phyloP scores from a whole-genome alignment of 495 filamentous ascomycete genomes.

The Tuber microsphaerosporum region DNA sequence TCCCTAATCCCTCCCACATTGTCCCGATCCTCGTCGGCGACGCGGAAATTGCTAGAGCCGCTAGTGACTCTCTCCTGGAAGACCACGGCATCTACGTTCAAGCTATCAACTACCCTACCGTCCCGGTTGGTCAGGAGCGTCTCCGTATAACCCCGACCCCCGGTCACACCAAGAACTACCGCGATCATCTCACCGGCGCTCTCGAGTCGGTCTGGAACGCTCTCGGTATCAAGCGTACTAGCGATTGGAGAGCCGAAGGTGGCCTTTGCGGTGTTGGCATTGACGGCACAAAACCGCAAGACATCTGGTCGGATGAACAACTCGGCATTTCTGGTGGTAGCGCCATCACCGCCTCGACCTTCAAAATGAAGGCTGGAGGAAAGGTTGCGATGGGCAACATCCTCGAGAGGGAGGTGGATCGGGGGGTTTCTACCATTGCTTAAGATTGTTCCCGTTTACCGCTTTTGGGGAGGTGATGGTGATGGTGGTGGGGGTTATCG shows the following conservation, averaged over 20 bases:
- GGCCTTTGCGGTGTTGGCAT: constrained; percentile 91
- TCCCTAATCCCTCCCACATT: constrained; percentile 95
- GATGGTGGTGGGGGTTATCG: background rate
- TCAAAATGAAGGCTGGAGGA: constrained; percentile 49
- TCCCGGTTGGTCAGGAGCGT: constrained; percentile 90
- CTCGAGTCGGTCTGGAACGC: constrained; percentile 79
- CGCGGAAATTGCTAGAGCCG: constrained; percentile 84
- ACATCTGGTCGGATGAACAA: constrained; percentile 83
- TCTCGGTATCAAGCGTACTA: constrained; percentile 81
- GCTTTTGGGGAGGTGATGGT: background rate
- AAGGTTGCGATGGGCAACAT: constrained; percentile 42
- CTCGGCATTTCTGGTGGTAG: constrained; percentile 56
- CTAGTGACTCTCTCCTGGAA: constrained; percentile 78
- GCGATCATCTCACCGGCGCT: constrained; percentile 76
- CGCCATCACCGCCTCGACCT: constrained; percentile 32
- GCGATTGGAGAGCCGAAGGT: constrained; percentile 81
- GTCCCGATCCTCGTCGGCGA: constrained; percentile 89
- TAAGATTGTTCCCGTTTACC: constrained; percentile 29
- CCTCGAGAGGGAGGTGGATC: constrained; percentile 44
- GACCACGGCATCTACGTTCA: constrained; percentile 93
- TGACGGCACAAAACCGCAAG: constrained; percentile 53
- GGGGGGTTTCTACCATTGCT: constrained; percentile 45
- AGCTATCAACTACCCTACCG: constrained; percentile 97
- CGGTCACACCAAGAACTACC: constrained; percentile 73
- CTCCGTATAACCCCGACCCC: constrained; percentile 93